A percentile compares a stretch with the other conserved stretches of the same genome.
Conservation (phyloP, 495 filamentous ascomycete genomes). For the Extremus antarcticus region DNA sequence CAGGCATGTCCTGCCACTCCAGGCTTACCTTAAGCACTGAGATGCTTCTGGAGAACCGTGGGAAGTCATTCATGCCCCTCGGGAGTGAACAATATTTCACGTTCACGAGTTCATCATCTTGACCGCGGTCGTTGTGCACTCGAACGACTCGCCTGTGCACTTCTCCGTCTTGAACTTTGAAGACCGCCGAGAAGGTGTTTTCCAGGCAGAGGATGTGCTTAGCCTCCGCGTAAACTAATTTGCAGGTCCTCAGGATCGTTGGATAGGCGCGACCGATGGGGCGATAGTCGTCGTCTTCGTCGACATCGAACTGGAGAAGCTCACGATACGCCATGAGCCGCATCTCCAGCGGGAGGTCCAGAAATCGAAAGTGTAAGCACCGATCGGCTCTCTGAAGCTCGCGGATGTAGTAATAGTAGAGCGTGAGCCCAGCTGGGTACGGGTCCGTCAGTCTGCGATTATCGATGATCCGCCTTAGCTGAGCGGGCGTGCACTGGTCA, state of each 20-base stretch:
- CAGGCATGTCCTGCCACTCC: no score
- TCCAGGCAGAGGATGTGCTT: neutral
- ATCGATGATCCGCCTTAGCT: neutral
- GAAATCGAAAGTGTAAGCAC: neutral
- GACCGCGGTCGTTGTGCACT: neutral
- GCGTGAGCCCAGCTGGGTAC: neutral
- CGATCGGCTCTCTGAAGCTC: constrained; percentile 1
- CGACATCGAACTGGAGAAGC: neutral
- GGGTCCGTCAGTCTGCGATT: neutral
- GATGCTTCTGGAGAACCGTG: neutral
- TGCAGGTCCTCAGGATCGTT: neutral
- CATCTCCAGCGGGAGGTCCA: constrained; percentile 5
- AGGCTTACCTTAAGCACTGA: neutral
- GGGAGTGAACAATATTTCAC: neutral
- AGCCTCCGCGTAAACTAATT: neutral
- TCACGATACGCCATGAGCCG: neutral
- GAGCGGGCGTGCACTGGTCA: neutral
- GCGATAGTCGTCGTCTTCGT: neutral
- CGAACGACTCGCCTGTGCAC: no score
- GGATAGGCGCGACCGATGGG: neutral
- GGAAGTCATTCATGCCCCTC: neutral
- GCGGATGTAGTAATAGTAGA: constrained; percentile 4
- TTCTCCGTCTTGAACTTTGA: neutral
- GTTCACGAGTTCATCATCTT: no score
- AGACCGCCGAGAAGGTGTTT: neutral